Base-by-base conservation (phyloP, 768 basidiomycete species). In the Amanita rubescens region DNA sequence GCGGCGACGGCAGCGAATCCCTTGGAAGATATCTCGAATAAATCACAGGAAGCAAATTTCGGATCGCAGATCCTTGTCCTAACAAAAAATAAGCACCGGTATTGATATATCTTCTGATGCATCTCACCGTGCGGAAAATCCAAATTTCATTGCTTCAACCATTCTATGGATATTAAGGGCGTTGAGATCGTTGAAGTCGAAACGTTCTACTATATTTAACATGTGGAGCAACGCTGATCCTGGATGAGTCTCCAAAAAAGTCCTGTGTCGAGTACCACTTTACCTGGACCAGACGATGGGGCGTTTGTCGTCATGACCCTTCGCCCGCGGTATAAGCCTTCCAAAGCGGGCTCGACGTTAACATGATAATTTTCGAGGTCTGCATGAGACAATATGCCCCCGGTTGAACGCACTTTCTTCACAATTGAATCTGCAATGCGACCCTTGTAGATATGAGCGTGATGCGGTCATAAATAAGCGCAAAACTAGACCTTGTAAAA, bases 141-240 rank as follows among this genome's bases (percentile, higher is more conserved):
- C 79, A 60, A 75, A 96, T 63, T 97, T 96, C 65, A 92, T 74
- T 0, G 81, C 79, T 67, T 98, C 96, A 11, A 97, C 73, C 4
- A 90, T 64, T 42, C 94, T 76, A 65, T 98, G 96, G 2, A 80
- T 73, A 58, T 82, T 87, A 12, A 91, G 64, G 0, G 75, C 73
- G n/a, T 75, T 83, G 57, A 74, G 67, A 39, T 81, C 81, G 22
- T 71, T 69, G 15, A 75, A 58, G 33, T 79, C 67, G 61, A 79
- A 97, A n/a, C 77, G 75, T 63, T 96, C 93, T 43, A 95, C 69
- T 17, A 94, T 66, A 63, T 97, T 96, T 15, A 98, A 71, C 77
- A 97, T 87, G 63, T 92, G 87, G 37, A 96, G 70, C 38, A 98
- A 70, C n/a, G 89, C 90, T 45, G 43, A 37, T 15, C 38, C 20